Percentiles rank a stretch among this genome's conserved stretches.
Evolutionary conservation across 208 protist genomes (phyloP).

Genomic region (Spongospora subterranea): DNA sequence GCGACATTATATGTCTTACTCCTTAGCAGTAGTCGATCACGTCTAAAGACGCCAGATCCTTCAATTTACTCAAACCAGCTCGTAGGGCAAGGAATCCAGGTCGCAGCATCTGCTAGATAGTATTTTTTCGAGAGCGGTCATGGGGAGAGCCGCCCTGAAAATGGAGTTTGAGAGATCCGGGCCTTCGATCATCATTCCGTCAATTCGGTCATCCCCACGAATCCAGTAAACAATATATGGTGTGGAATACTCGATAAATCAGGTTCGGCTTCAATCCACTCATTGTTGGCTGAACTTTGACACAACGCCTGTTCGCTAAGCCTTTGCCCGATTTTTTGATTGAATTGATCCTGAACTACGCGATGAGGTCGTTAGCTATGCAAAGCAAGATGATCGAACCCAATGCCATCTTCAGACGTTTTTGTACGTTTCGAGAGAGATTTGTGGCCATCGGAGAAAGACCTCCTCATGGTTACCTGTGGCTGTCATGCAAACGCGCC

Average conservation of each 20-base stretch:
- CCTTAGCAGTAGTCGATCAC: neutral
- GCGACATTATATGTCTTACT: neutral
- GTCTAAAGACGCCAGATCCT: neutral
- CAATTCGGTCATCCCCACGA: neutral
- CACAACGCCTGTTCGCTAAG: neutral
- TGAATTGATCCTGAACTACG: neutral
- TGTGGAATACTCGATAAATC: neutral
- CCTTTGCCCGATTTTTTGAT: neutral
- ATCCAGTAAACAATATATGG: neutral
- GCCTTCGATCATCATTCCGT: neutral
- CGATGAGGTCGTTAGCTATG: neutral
- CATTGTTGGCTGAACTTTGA: neutral
- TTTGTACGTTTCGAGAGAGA: neutral
- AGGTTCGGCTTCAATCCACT: neutral
- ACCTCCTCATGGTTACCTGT: too few species aligned
- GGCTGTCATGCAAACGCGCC: too few species aligned
- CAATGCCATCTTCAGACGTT: neutral
- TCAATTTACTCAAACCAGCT: neutral
- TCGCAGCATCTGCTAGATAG: too few species aligned
- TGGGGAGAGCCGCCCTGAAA: neutral
- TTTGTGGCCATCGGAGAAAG: too few species aligned
- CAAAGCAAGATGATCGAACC: neutral
- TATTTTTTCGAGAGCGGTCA: too few species aligned
- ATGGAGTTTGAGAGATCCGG: neutral
- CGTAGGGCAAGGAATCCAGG: neutral